Base-by-base conservation (phyloP, 176 grass and related monocot species). In the Bothriochloa decipiens region DNA sequence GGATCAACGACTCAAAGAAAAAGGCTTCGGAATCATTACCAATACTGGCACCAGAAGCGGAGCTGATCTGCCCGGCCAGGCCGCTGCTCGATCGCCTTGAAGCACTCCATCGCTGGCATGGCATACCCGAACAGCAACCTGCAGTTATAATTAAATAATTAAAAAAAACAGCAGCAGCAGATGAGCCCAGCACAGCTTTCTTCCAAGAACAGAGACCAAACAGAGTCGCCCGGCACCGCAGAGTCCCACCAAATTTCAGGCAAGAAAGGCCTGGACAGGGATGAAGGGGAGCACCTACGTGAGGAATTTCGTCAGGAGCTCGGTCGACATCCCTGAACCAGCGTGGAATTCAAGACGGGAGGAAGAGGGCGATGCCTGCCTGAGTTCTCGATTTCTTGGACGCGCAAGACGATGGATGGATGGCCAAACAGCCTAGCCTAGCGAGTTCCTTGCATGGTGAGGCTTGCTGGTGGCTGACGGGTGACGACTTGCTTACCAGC, bases 31-130 rank as follows among this genome's bases (percentile, higher is more conserved):
- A 71, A 88, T 86, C 81, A 36, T 67, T 92, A 99, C 97, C 97
- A 99, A 9, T 99, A 99, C 36, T 99, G 71, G 77, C 97, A 99
- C 97, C 97, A 99, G 64, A 99, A 99, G 75, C 91, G 88, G 62
- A 99, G 97, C 88, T 94, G 90, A 36, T 86, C 86, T 6, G 85
- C 75, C 49, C 89, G 65, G 12, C 84, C 90, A 7, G 86, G 88
- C n/a, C 85, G 80, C 87, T 92, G 75, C 82, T 99, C 97, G 52
- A 99, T 70, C 18, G 87, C 88, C 88, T 90, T 91, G 88, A 99
- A 99, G 93, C 93, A 96, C 72, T 99, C 97, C 64, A 99, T 70
- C 77, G 97, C 91, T 25, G 97, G 97, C 65, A 92, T 89, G 0
- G 88, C 93, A 2, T 96, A 99, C 2, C 91, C 97, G 65, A 99